phyloP scores from a whole-genome alignment of 1,284 basidiomycete genomes.

The Entoloma clypeatum region DNA sequence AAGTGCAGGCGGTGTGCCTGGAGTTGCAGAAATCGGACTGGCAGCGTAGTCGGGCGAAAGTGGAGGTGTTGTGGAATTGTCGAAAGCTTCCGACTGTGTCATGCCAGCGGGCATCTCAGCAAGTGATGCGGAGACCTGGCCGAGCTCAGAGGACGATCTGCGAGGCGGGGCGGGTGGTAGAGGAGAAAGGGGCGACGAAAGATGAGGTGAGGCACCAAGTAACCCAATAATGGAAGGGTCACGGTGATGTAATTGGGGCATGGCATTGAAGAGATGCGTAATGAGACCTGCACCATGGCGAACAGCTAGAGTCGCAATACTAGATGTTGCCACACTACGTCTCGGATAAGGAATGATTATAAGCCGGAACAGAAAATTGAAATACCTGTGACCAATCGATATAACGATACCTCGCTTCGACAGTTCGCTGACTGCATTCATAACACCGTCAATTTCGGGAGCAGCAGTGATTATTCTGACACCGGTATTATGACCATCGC shows the following conservation, averaged over 20 bases:
- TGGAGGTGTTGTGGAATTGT: constrained; percentile 58
- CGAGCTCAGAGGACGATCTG: constrained; percentile 9
- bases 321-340: constrained; percentile 59
- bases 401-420: constrained; percentile 68
- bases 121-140: not conserved
- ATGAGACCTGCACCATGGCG: constrained; percentile 75
- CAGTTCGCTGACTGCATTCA: constrained; percentile 62
- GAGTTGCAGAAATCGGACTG: constrained; percentile 10
- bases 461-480: constrained; percentile 85
- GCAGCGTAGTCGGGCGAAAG: constrained; percentile 42
- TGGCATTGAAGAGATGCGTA: constrained; percentile 91
- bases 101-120: constrained; percentile 9
- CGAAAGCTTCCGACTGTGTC: constrained; percentile 53
- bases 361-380: constrained; percentile 3
- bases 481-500: constrained; percentile 41
- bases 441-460: constrained; percentile 81
- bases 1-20: constrained; percentile 11
- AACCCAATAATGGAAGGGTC: constrained; percentile 87
- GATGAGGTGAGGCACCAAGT: constrained; percentile 70
- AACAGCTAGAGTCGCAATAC: constrained; percentile 65
- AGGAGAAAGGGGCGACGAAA: constrained; percentile 37
- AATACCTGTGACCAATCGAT: constrained; percentile 83
- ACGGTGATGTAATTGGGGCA: constrained; percentile 83
- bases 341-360: not conserved
- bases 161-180: constrained; percentile 21